A percentile compares a stretch with the other conserved stretches of the same genome.
Evolutionary conservation across 768 basidiomycete species (phyloP).

Genomic region (Crassisporium funariophilum): DNA sequence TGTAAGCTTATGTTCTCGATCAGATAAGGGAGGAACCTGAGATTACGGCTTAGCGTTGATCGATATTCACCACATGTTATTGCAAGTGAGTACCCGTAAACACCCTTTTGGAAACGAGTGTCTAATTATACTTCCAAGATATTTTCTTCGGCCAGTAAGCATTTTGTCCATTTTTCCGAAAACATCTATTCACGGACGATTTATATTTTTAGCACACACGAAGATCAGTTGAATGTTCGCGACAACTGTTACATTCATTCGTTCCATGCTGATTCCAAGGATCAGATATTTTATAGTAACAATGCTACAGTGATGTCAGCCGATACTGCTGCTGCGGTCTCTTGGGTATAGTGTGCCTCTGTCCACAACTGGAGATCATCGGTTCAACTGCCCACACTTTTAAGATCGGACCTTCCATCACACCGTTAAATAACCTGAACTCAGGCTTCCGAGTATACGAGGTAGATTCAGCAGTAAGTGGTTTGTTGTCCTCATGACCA

Average conservation of each 20-base stretch:
- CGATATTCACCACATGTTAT: slow-evolving; percentile 81
- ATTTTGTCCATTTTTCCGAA: background rate
- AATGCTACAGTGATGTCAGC: slow-evolving; percentile 64
- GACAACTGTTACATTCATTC: background rate
- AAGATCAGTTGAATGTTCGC: slow-evolving; percentile 67
- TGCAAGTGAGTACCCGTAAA: slow-evolving; percentile 53
- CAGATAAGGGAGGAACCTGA: background rate
- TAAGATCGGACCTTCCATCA: slow-evolving; percentile 70
- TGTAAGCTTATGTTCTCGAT: slow-evolving; percentile 29
- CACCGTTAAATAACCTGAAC: slow-evolving; percentile 71
- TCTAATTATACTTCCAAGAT: slow-evolving; percentile 36
- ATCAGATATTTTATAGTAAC: slow-evolving; percentile 70
- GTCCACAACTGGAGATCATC: background rate
- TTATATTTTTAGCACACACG: slow-evolving; percentile 48
- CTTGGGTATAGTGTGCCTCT: slow-evolving; percentile 38
- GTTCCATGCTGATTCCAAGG: background rate
- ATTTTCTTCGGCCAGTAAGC: slow-evolving; percentile 74
- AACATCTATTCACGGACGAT: too few species aligned
- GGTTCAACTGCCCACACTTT: background rate
- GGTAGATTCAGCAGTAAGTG: slow-evolving; percentile 64
- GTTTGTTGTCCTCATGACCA: background rate
- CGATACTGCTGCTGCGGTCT: slow-evolving; percentile 53
- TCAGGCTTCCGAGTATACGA: slow-evolving; percentile 76
- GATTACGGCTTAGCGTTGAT: slow-evolving; percentile 52
- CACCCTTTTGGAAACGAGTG: slow-evolving; percentile 2